These are phyloP conservation scores for Pseudocercospora pini-densiflorae DNA, from an alignment of 2,329 filamentous ascomycete species.

Conservation along the genomic window DNA sequence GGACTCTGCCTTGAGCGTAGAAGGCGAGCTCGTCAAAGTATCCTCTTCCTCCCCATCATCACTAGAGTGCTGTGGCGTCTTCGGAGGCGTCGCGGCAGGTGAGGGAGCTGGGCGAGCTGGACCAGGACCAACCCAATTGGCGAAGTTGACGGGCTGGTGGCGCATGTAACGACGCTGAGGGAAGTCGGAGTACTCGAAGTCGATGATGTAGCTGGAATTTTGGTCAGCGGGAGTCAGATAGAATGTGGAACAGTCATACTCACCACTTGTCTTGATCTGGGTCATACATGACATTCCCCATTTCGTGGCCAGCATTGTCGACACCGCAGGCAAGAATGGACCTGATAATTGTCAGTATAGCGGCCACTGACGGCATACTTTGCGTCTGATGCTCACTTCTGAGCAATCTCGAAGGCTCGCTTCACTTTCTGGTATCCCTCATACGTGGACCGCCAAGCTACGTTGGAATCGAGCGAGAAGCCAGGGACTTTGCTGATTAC, in stretches of 20 bases:
- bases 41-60: neutral
- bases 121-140: neutral
- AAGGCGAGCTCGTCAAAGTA: neutral
- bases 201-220: slow-evolving; percentile 16
- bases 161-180: neutral
- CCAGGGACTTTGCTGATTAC: slow-evolving; percentile 12
- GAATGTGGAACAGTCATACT: neutral
- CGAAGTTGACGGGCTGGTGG: neutral
- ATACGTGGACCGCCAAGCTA: neutral
- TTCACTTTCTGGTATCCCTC: neutral
- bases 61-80: neutral
- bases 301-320: slow-evolving; percentile 13
- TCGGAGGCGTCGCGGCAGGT: neutral
- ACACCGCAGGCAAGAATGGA: neutral
- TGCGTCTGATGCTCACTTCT: neutral
- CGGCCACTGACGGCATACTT: neutral
- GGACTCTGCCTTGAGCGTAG: neutral
- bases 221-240: neutral
- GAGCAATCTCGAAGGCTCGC: neutral
- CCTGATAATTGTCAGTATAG: neutral
- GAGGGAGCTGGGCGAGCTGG: neutral
- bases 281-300: slow-evolving; percentile 16
- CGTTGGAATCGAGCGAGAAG: neutral
- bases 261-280: slow-evolving; percentile 15
- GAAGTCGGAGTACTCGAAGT: slow-evolving; percentile 15